Evolutionary conservation across 495 filamentous ascomycete genomes (phyloP).

Genomic region (Daldinia concentrica): DNA sequence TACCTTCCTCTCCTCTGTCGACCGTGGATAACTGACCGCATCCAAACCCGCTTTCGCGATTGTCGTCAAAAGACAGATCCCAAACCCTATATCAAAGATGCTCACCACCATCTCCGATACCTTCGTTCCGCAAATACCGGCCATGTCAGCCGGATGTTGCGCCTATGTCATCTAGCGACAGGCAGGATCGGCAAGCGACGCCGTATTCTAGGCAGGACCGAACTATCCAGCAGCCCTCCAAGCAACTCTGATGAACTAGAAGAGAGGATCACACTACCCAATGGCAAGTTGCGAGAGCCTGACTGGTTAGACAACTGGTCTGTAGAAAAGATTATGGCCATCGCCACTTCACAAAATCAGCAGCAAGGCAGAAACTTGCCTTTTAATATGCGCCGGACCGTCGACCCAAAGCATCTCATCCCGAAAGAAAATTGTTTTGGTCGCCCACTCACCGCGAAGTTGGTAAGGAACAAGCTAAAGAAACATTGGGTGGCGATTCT

Average conservation of each 20-base stretch:
- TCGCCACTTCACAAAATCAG: conserved; percentile 45
- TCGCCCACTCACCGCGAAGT: conserved; percentile 60
- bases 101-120: conserved; percentile 48
- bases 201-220: conserved; percentile 64
- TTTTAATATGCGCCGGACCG: conserved; percentile 51
- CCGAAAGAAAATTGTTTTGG: conserved; percentile 73
- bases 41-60: conserved; percentile 65
- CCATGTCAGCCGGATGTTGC: conserved; percentile 66
- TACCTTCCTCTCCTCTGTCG: conserved; percentile 80
- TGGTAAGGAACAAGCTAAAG: conserved; percentile 65
- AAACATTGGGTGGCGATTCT: conserved; percentile 68
- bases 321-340: conserved; percentile 44
- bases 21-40: conserved; percentile 63
- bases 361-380: conserved; percentile 43
- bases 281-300: conserved; percentile 16
- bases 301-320: conserved; percentile 59
- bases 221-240: conserved; percentile 56
- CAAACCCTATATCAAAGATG: conserved; percentile 41
- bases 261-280: neutral
- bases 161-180: conserved; percentile 73
- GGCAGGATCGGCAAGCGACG: conserved; percentile 77
- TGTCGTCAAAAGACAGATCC: conserved; percentile 25
- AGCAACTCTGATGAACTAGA: conserved; percentile 50
- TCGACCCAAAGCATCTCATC: conserved; percentile 58
- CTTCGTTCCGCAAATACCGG: conserved; percentile 64